These are phyloP conservation scores for Geotrichum australiense DNA, from an alignment of 1,139 yeast genomes.

Conservation along the genomic window DNA sequence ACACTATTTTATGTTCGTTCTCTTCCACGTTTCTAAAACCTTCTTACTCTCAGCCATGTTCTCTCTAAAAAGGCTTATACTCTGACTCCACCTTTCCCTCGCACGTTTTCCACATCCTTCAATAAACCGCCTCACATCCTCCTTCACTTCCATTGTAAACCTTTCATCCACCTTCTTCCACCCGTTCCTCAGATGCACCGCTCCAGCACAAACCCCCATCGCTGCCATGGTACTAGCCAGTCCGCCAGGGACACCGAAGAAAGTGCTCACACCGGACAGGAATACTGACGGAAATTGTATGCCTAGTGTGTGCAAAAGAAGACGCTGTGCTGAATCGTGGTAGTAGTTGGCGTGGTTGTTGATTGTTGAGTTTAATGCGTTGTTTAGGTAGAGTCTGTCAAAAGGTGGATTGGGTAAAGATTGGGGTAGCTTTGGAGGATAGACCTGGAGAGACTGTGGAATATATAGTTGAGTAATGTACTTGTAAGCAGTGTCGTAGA, in stretches of 20 bases:
- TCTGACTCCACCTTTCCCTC: no score
- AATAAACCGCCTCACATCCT: constrained; percentile 11
- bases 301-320: constrained; percentile 22
- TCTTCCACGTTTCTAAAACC: no score
- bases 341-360: no score
- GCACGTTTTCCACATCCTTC: not conserved
- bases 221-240: constrained; percentile 35
- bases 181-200: constrained; percentile 29
- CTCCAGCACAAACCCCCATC: constrained; percentile 34
- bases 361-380: no score
- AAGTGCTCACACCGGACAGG: constrained; percentile 31
- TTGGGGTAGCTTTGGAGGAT: no score
- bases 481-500: constrained; percentile 26
- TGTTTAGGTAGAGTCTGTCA: no score
- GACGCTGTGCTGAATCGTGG: constrained; percentile 19
- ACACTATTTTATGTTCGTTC: no score
- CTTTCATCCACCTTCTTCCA: constrained; percentile 30
- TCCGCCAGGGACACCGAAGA: constrained; percentile 23
- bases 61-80: no score
- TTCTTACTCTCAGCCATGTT: no score
- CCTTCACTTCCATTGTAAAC: constrained; percentile 27
- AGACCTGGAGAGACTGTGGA: constrained; percentile 30
- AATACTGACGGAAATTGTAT: constrained; percentile 34
- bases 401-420: no score
- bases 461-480: constrained; percentile 22